phyloP scores from a whole-genome alignment of 169 alveolate species.

The Toxoplasma gondii region DNA sequence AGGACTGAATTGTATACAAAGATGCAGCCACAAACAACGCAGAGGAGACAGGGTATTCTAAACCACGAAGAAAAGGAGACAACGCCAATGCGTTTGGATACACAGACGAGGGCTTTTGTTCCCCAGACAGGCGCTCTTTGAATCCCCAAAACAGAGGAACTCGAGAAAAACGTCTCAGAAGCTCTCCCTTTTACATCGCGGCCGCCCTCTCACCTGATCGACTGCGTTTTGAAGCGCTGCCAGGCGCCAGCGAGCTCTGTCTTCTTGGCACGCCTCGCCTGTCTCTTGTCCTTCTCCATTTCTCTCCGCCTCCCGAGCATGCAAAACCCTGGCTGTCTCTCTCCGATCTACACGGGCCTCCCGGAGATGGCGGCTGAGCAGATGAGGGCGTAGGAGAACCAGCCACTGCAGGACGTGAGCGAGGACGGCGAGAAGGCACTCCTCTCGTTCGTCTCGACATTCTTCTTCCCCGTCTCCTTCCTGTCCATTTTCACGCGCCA shows the following conservation, averaged over 20 bases:
- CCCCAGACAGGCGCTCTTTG: too few relatives aligned
- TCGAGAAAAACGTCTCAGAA: too few relatives aligned
- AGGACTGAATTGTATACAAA: too few relatives aligned
- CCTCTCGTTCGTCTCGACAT: not conserved
- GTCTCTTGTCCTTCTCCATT: not conserved
- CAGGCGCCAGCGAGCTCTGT: not conserved
- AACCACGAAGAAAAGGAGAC: too few relatives aligned
- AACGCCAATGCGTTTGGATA: too few relatives aligned
- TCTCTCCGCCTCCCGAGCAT: not conserved
- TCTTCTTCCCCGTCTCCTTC: not conserved
- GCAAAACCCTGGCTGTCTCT: not conserved
- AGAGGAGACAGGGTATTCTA: too few relatives aligned
- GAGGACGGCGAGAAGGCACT: not conserved
- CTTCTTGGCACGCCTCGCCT: not conserved
- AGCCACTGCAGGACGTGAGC: conserved; percentile 13
- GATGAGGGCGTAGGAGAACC: not conserved
- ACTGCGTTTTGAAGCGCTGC: not conserved
- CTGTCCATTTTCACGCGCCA: too few relatives aligned
- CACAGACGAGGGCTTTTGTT: too few relatives aligned
- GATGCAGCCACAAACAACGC: too few relatives aligned
- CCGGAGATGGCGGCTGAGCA: not conserved
- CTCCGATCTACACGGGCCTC: not conserved
- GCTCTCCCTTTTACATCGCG: too few relatives aligned
- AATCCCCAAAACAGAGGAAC: too few relatives aligned
- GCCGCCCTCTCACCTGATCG: not conserved